phyloP scores from a whole-genome alignment of 805 yeast genomes.

The Suhomyces prunicola region DNA sequence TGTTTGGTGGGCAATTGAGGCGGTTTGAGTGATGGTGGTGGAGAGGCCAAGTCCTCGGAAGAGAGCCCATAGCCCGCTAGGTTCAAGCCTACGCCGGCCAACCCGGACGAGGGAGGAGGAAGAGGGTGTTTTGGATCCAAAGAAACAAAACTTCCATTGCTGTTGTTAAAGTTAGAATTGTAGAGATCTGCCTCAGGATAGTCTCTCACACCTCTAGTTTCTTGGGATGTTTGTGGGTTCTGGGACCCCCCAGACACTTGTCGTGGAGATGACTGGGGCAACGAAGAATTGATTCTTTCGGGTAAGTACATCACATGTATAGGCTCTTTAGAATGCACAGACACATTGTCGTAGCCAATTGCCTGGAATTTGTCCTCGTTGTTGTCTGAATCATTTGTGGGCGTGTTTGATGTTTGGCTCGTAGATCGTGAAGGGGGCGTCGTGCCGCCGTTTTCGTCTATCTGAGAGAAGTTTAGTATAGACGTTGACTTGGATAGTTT shows the following conservation, averaged over 20 bases:
- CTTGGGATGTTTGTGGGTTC: conserved; percentile 1
- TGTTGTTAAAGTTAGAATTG: neutral
- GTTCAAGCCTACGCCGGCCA: conserved; percentile 23
- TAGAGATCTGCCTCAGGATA: neutral
- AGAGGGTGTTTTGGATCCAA: conserved; percentile 11
- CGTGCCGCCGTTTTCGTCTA: neutral
- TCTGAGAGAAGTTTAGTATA: conserved; percentile 17
- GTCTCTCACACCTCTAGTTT: neutral
- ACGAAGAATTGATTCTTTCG: conserved; percentile 5
- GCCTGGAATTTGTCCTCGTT: conserved; percentile 29
- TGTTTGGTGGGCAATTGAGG: neutral
- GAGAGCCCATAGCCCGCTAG: conserved; percentile 30
- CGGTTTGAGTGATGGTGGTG: conserved; percentile 17
- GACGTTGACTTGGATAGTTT: conserved; percentile 28
- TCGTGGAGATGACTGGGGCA: conserved; percentile 4
- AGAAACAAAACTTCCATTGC: conserved; percentile 8
- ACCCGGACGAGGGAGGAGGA: conserved; percentile 3
- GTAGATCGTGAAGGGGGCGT: neutral
- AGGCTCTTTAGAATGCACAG: conserved; percentile 24
- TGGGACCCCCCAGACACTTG: conserved; percentile 4
- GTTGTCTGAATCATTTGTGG: neutral
- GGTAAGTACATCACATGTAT: conserved; percentile 29
- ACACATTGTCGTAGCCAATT: conserved; percentile 31
- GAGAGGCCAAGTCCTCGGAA: conserved; percentile 22
- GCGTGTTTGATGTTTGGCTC: neutral